Evolutionary conservation across 2,329 filamentous ascomycete genomes (phyloP).

Genomic region (Pezicula neosporulosa): DNA sequence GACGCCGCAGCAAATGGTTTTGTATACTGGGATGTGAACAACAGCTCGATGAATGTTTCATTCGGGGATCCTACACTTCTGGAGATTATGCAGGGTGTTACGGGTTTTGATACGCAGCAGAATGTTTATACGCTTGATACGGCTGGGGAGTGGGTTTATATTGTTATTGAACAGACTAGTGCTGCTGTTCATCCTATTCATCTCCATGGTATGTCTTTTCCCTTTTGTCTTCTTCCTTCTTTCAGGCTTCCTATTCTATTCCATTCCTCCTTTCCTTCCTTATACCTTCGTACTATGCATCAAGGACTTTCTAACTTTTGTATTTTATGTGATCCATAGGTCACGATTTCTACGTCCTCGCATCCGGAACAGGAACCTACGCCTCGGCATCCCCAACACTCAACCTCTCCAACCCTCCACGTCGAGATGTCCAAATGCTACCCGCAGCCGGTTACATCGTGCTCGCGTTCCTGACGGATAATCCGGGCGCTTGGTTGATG

Average conservation of each 20-base stretch:
- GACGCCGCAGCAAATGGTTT: too few relatives aligned
- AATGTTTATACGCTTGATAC: slow-evolving; percentile 20
- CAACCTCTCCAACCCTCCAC: slow-evolving; percentile 38
- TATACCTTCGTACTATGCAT: too few relatives aligned
- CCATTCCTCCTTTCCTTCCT: too few relatives aligned
- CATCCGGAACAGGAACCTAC: slow-evolving; percentile 39
- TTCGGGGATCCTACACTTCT: slow-evolving; percentile 35
- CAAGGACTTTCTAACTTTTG: too few relatives aligned
- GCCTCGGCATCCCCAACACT: slow-evolving; percentile 20
- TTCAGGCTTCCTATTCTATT: too few relatives aligned
- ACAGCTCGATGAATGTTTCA: slow-evolving; percentile 19
- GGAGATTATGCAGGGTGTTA: slow-evolving; percentile 25
- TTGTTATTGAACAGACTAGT: slow-evolving; percentile 21
- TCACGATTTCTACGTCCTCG: slow-evolving; percentile 45
- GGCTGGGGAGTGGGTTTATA: slow-evolving; percentile 24
- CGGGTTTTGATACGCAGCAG: slow-evolving; percentile 13
- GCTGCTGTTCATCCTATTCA: slow-evolving; percentile 33
- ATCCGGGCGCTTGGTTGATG: slow-evolving; percentile 25
- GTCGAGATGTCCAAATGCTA: slow-evolving; percentile 48
- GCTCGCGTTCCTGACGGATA: slow-evolving; percentile 22
- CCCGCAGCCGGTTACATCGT: slow-evolving; percentile 21
- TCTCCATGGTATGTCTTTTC: slow-evolving; percentile 33
- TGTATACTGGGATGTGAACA: too few relatives aligned
- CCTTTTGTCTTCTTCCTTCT: too few relatives aligned
- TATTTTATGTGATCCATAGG: slow-evolving; percentile 17